Percentiles rank a stretch among this genome's conserved stretches.
Conservation (phyloP, 2,329 filamentous ascomycete species). For the Alternaria solani region DNA sequence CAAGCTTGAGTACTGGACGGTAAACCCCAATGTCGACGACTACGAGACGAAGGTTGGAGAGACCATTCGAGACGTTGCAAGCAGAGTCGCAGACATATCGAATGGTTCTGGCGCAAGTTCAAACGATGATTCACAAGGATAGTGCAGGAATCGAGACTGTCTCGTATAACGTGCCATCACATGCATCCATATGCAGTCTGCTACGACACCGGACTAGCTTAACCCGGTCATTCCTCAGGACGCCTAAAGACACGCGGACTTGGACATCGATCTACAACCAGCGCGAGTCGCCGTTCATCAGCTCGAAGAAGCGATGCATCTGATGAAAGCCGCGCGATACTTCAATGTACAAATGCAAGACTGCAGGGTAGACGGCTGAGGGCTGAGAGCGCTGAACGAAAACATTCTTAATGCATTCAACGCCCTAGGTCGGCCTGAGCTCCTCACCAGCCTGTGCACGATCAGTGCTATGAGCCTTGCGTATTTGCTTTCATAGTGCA, state of each 20-base stretch:
- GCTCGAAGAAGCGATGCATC: too few species aligned
- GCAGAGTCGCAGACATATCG: background rate
- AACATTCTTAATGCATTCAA: background rate
- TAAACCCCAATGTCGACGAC: background rate
- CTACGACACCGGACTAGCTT: too few species aligned
- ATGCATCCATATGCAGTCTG: too few species aligned
- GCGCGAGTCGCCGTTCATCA: too few species aligned
- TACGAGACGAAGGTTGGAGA: slow-evolving; percentile 3
- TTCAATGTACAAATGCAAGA: background rate
- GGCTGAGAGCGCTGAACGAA: background rate
- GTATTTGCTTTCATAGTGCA: background rate
- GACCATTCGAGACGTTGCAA: slow-evolving; percentile 3
- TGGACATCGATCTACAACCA: too few species aligned
- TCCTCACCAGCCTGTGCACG: background rate
- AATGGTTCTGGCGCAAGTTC: background rate
- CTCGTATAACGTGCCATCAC: too few species aligned
- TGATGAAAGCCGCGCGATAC: too few species aligned
- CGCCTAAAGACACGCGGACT: too few species aligned
- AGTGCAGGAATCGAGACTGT: too few species aligned
- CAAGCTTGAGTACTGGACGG: slow-evolving; percentile 2
- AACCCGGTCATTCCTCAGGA: too few species aligned
- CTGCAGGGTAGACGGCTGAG: background rate
- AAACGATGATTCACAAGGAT: too few species aligned
- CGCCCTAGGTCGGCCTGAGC: background rate
- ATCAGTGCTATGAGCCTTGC: background rate